phyloP scores from a whole-genome alignment of 441 rosid genomes.

The Metrosideros polymorpha region DNA sequence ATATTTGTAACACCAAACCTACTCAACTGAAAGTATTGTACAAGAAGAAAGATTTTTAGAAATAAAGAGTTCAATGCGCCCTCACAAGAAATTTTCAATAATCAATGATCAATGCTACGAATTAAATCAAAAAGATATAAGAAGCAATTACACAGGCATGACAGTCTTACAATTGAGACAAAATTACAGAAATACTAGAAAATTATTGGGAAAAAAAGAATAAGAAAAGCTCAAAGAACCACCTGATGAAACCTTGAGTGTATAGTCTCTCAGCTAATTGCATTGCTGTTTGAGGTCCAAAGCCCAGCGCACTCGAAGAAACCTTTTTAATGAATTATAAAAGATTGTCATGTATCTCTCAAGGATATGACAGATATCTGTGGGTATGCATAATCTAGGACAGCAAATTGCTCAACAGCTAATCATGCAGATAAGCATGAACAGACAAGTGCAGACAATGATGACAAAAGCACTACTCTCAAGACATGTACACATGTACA shows the following conservation, averaged over 20 bases:
- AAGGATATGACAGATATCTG: not conserved
- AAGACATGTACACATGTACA: not conserved
- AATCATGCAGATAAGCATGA: not conserved
- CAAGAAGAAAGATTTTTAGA: not conserved
- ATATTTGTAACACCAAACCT: not conserved
- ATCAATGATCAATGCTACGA: not conserved
- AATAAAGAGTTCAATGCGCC: not conserved
- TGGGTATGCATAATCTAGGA: not conserved
- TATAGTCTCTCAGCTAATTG: conserved; percentile 85
- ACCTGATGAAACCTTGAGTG: conserved; percentile 94
- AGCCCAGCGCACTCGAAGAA: conserved; percentile 92
- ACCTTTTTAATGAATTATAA: conserved; percentile 29
- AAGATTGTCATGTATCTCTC: not conserved
- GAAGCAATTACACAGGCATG: not conserved
- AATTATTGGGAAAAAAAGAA: conserved; percentile 1
- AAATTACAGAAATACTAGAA: not conserved
- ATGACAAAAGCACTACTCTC: not conserved
- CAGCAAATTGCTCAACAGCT: not conserved
- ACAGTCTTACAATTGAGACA: not conserved
- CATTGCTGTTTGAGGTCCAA: conserved; percentile 95
- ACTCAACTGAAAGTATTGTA: not conserved
- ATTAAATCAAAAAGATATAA: not conserved
- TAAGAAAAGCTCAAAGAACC: not conserved
- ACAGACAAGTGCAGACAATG: not conserved
- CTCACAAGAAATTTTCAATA: not conserved